Evolutionary conservation across 2,329 filamentous ascomycete species (phyloP).

Genomic region (Fusarium metavorans): DNA sequence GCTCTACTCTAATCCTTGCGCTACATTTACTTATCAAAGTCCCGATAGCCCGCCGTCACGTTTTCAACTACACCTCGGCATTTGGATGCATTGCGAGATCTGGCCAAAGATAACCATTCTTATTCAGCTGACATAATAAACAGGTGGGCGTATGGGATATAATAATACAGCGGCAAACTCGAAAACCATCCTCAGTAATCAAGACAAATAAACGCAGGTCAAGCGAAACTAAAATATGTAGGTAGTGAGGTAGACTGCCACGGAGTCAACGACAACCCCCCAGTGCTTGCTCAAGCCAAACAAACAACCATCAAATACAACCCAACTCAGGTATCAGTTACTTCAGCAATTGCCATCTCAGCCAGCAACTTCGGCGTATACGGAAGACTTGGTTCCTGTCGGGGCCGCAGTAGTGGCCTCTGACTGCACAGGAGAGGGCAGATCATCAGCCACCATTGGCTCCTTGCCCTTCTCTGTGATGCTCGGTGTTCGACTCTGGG

Average conservation of each 20-base stretch:
- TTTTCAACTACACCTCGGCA: background rate
- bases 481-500: slow-evolving; percentile 39
- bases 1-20: slow-evolving; percentile 15
- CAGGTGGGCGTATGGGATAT: slow-evolving; percentile 26
- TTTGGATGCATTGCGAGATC: background rate
- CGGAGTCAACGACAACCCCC: slow-evolving; percentile 5
- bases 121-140: slow-evolving; percentile 23
- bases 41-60: background rate
- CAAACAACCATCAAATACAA: background rate
- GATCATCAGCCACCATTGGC: slow-evolving; percentile 18
- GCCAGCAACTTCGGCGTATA: slow-evolving; percentile 32
- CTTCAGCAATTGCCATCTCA: slow-evolving; percentile 5
- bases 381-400: slow-evolving; percentile 26
- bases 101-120: slow-evolving; percentile 6
- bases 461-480: slow-evolving; percentile 46
- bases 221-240: background rate
- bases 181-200: slow-evolving; percentile 10
- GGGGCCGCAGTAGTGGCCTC: slow-evolving; percentile 15
- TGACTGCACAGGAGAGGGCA: slow-evolving; percentile 15
- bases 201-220: background rate
- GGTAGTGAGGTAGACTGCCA: background rate
- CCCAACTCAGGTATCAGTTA: background rate
- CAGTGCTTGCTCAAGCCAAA: slow-evolving; percentile 9
- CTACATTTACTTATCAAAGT: background rate
- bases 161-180: slow-evolving; percentile 18